Base-by-base conservation (phyloP, 768 basidiomycete genomes). In the Collybia sordida region DNA sequence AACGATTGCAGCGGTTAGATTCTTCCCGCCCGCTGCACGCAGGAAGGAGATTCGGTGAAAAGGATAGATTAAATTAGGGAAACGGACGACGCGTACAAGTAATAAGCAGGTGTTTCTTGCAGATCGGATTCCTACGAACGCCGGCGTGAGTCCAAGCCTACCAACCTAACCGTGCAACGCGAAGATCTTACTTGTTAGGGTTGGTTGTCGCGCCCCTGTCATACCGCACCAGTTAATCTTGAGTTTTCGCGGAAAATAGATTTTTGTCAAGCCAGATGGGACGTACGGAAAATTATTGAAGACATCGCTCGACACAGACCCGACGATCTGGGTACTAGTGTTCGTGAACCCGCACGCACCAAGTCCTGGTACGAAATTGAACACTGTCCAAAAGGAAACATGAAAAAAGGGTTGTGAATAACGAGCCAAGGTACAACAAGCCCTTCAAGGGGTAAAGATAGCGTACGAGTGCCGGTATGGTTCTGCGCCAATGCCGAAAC, bases 301-400 rank as follows among this genome's bases (percentile, higher is more conserved):
- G 24, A 72, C 54, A 2, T 37, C 23, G 6, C 34, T 40, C 1
- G 72, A 70, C 17, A 73, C 71, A 0, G 72, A 72, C 5, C 67
- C 72, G 28, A 73, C 69, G 35, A 57, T 42, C 47, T 73, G 66
- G 14, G 56, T 24, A 34, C 50, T 61, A 3, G 58, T 65, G 57
- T 73, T 73, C 15, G 65, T 67, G 53, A 64, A 63, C 7, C 72
- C 73, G 45, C 73, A 74, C 0, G 73, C 72, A 17, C 73, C 73
- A 24, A 68, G 61, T 15, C 64, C 69, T 15, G 70, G 67, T 3
- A 42, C 52, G 54, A 71, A 72, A 31, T 59, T 55, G 59, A 69
- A 72, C 31, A 70, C 69, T 72, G 40, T 15, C 22, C n/a, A n/a
- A n/a, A n/a, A n/a, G n/a, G n/a, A 31, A 31, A 31, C 3, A 31